phyloP scores from a whole-genome alignment of 108 stramenopile genomes.

The Cylindrotheca closterium region DNA sequence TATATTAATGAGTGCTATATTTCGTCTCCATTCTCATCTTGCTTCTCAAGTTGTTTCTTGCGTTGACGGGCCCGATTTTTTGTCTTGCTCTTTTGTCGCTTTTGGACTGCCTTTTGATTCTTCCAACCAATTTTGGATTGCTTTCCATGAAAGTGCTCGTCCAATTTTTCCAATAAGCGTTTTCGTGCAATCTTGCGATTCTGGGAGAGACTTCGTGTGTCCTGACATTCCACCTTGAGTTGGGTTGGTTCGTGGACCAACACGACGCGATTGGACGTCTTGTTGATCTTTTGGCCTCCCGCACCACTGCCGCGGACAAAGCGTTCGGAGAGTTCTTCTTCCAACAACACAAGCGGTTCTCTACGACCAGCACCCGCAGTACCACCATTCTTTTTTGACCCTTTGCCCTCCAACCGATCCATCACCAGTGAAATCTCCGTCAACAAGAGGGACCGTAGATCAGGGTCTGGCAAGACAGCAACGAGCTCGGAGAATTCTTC shows the following conservation, averaged over 20 bases:
- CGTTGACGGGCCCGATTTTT: constrained; percentile 50
- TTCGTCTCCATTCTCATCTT: too few species aligned
- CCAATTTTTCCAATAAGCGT: constrained; percentile 73
- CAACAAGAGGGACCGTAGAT: constrained; percentile 47
- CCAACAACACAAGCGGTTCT: constrained; percentile 36
- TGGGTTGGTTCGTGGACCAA: constrained; percentile 77
- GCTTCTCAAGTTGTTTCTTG: constrained; percentile 37
- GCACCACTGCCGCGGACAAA: constrained; percentile 82
- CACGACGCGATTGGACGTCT: constrained; percentile 79
- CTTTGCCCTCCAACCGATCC: constrained; percentile 15
- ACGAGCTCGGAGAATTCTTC: constrained; percentile 65
- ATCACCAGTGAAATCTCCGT: constrained; percentile 44
- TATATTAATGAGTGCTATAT: too few species aligned
- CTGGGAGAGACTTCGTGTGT: constrained; percentile 84
- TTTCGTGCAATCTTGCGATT: constrained; percentile 89
- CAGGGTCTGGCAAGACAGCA: constrained; percentile 50
- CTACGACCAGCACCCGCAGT: neutral
- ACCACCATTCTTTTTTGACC: neutral
- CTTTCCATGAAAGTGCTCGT: constrained; percentile 77
- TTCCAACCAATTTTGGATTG: constrained; percentile 52
- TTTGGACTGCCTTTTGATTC: constrained; percentile 48
- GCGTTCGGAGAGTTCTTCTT: constrained; percentile 71
- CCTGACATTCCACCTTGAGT: constrained; percentile 81
- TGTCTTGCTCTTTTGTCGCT: constrained; percentile 72
- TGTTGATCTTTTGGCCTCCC: constrained; percentile 91